A percentile compares a stretch with the other conserved stretches of the same genome.
These are phyloP conservation scores for Mycena pura DNA, from an alignment of 768 basidiomycete species.

Conservation along the genomic window DNA sequence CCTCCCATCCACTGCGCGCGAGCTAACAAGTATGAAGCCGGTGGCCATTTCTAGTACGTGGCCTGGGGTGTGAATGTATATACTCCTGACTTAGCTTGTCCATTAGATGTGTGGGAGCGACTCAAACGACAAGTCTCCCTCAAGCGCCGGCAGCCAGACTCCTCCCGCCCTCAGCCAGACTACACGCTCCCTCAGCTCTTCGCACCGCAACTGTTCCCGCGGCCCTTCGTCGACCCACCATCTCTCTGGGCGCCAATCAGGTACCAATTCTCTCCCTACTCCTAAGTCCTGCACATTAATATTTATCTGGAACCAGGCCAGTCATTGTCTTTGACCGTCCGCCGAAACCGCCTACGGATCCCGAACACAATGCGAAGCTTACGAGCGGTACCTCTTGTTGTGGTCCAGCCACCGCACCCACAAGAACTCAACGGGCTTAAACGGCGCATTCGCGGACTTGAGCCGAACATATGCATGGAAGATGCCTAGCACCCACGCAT, in stretches of 20 bases:
- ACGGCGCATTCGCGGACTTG: neutral
- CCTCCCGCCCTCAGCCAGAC: neutral
- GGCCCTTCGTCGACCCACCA: neutral
- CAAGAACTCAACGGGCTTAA: neutral
- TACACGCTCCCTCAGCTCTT: neutral
- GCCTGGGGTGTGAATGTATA: neutral
- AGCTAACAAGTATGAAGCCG: neutral
- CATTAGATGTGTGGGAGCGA: neutral
- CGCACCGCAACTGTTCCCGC: neutral
- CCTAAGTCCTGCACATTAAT: too few relatives aligned
- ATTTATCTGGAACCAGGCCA: neutral
- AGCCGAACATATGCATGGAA: neutral
- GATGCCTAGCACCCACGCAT: neutral
- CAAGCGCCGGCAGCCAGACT: conserved; percentile 4
- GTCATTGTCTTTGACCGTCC: neutral
- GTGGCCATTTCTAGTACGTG: neutral
- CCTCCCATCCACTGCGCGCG: neutral
- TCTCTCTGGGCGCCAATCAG: too few relatives aligned
- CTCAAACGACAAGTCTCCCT: conserved; percentile 1
- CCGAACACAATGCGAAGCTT: neutral
- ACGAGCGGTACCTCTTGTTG: neutral
- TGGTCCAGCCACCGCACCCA: conserved; percentile 1
- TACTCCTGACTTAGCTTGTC: neutral
- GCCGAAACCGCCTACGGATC: neutral
- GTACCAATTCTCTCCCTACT: neutral